Evolutionary conservation across 2,329 filamentous ascomycete species (phyloP), one percentile per base, ranked within the genome.

Genomic region (Chrysoporthe deuterocubensis): DNA sequence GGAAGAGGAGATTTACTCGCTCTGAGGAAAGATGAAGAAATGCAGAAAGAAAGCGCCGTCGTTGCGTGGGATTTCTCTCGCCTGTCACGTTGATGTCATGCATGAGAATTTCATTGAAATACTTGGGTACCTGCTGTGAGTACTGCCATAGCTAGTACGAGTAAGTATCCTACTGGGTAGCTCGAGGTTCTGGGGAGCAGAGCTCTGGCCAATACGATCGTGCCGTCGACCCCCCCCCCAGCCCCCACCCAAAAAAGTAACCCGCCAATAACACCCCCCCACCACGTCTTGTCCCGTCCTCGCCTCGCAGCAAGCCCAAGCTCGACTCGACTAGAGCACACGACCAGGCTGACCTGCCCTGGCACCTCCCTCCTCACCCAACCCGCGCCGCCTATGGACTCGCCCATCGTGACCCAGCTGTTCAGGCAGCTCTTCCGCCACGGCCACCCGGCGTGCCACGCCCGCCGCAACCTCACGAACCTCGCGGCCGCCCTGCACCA

Each of bases 401-500:
- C 92, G 21, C 90, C 91, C 68, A 83, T 92, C 70, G 85, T 94
- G 72, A 88, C 88, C 61, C 91, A 90, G 76, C 85, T 97, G 76
- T 95, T 97, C 75, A 89, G 92, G 74, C 92, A 93, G 82, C 87
- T 98, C 54, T 96, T 97, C 74, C 88, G 89, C 57, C 92, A 69
- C 8, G 56, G 59, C 46, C 69, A 94, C 75, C 87, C 88, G 60
- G 84, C 88, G 62, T 91, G 90, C 76, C 84, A 86, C 75, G 82
- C 83, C 65, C 78, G 85, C 72, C 81, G 83, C 65, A 81, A 81
- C 65, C 71, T 82, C 52, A 75, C 75, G 58, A 74, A 76, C 9
- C 73, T 82, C 21, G 76, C 78, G 52, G 76, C 77, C 42, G 77
- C 77, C 52, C 76, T 81, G 66, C 81, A 79, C 56, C 74, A 80